phyloP scores from a whole-genome alignment of 768 basidiomycete species.

The Flagelloscypha sp. region DNA sequence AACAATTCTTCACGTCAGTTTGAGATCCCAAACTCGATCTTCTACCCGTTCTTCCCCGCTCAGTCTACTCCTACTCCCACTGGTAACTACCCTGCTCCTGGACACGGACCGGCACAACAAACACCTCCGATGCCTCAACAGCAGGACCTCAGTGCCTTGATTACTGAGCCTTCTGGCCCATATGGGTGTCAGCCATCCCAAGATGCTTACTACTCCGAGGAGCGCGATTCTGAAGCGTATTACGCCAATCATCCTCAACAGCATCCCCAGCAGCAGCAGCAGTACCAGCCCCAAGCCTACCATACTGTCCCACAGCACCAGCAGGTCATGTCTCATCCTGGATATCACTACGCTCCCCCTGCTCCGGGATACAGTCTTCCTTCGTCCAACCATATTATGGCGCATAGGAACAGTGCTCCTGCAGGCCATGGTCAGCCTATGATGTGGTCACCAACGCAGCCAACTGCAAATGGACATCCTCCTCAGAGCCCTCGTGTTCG shows the following conservation, averaged over 20 bases:
- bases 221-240: slow-evolving; percentile 33
- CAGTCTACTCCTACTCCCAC: slow-evolving; percentile 13
- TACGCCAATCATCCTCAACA: neutral
- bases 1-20: slow-evolving; percentile 22
- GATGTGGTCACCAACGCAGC: too few species aligned
- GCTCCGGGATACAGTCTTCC: too few species aligned
- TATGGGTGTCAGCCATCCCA: slow-evolving; percentile 49
- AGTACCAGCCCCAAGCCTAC: too few species aligned
- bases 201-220: slow-evolving; percentile 64
- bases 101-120: slow-evolving; percentile 5
- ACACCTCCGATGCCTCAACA: slow-evolving; percentile 13
- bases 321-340: too few species aligned
- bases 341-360: too few species aligned
- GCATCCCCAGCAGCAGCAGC: slow-evolving; percentile 1
- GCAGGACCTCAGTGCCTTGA: slow-evolving; percentile 43
- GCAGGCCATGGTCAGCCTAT: too few species aligned
- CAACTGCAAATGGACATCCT: too few species aligned
- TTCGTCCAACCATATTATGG: too few species aligned
- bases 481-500: too few species aligned
- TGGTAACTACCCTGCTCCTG: slow-evolving; percentile 12
- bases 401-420: too few species aligned
- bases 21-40: slow-evolving; percentile 35
- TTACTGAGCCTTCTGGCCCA: slow-evolving; percentile 48
- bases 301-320: too few species aligned
- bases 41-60: slow-evolving; percentile 70